These are phyloP conservation scores for Piromyces sp. DNA, from an alignment of 192 early-diverging fungal species.

Conservation along the genomic window DNA sequence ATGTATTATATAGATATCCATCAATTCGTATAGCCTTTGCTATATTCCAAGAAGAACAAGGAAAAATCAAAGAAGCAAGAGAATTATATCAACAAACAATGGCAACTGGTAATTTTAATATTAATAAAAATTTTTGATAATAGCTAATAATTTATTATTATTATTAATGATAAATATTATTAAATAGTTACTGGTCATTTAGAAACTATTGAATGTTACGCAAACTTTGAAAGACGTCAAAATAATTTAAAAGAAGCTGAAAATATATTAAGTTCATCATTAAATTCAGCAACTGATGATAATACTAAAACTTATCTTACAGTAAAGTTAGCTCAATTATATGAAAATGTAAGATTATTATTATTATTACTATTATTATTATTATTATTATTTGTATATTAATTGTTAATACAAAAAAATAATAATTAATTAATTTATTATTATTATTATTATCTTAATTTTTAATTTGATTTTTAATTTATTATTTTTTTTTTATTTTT, in stretches of 20 bases:
- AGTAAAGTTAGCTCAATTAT: slow-evolving; percentile 11
- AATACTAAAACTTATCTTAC: slow-evolving; percentile 5
- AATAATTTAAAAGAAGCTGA: slow-evolving; percentile 15
- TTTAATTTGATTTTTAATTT: too few relatives aligned
- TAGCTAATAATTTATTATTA: not conserved
- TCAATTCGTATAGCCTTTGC: slow-evolving; percentile 35
- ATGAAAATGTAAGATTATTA: slow-evolving; percentile 22
- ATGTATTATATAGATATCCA: slow-evolving; percentile 16
- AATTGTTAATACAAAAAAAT: too few relatives aligned
- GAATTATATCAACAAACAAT: slow-evolving; percentile 33
- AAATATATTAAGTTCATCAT: slow-evolving; percentile 11
- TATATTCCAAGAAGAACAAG: slow-evolving; percentile 43
- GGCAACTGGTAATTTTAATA: slow-evolving; percentile 18
- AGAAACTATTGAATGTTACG: slow-evolving; percentile 39
- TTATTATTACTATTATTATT: too few relatives aligned
- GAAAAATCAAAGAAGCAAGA: slow-evolving; percentile 30
- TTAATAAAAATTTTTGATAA: not conserved
- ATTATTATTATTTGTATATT: too few relatives aligned
- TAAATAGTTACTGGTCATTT: slow-evolving; percentile 41
- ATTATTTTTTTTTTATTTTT: too few relatives aligned
- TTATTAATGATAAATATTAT: not conserved
- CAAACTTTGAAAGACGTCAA: slow-evolving; percentile 46
- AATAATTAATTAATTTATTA: too few relatives aligned
- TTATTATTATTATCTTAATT: too few relatives aligned
- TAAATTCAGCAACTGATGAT: not conserved